These are phyloP conservation scores for Hypoxylon sp. DNA, from an alignment of 2,329 filamentous ascomycete species.

Conservation along the genomic window DNA sequence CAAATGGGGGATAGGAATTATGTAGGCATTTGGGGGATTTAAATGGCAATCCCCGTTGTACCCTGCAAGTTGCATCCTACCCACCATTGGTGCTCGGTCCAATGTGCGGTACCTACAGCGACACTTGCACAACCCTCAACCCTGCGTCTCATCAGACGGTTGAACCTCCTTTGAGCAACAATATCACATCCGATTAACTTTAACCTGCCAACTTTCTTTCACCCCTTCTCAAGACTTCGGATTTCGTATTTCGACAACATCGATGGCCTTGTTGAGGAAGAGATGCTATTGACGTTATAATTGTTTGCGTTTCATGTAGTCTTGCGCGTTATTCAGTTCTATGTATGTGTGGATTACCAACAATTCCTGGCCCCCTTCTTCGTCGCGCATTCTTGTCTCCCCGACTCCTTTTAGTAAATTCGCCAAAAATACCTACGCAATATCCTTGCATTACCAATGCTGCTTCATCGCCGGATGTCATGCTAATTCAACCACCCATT, in stretches of 20 bases:
- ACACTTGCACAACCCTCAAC: slow-evolving; percentile 36
- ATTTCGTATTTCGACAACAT: slow-evolving; percentile 12
- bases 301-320: slow-evolving; percentile 42
- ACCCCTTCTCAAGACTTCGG: slow-evolving; percentile 19
- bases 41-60: slow-evolving; percentile 31
- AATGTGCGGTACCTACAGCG: slow-evolving; percentile 37
- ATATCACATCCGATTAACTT: slow-evolving; percentile 39
- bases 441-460: slow-evolving; percentile 35
- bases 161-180: slow-evolving; percentile 45
- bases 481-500: slow-evolving; percentile 49
- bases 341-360: slow-evolving; percentile 32
- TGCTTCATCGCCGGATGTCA: slow-evolving; percentile 46
- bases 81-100: slow-evolving; percentile 26
- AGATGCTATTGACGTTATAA: slow-evolving; percentile 25
- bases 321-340: slow-evolving; percentile 38
- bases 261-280: slow-evolving; percentile 21
- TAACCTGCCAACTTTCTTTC: slow-evolving; percentile 2
- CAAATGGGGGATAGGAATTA: slow-evolving; percentile 29
- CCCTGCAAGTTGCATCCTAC: slow-evolving; percentile 36
- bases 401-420: slow-evolving; percentile 37
- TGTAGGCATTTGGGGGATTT: neutral
- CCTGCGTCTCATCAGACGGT: slow-evolving; percentile 43
- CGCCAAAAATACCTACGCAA: slow-evolving; percentile 17
- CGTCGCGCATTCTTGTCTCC: slow-evolving; percentile 39
- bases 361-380: slow-evolving; percentile 17